Evolutionary conservation across 2,329 filamentous ascomycete species (phyloP), one percentile per base, ranked within the genome.

Genomic region (Aulographum hederae): DNA sequence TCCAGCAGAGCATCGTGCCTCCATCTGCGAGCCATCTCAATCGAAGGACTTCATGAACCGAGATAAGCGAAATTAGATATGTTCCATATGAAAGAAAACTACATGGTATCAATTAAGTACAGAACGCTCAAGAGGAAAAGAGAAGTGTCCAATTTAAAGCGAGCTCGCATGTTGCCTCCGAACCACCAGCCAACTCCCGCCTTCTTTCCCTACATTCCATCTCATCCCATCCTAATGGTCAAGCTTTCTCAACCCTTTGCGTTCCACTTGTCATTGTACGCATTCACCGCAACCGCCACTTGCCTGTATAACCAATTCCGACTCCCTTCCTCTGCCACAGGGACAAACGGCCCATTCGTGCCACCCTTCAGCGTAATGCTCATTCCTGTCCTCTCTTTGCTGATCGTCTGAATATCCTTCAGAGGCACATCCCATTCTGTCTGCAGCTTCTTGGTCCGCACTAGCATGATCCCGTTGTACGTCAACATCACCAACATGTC

Each of bases 401-500:
- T 79, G 41, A 98, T 95, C 0, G 85, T 95, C 61, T 95, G 85
- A 14, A 98, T 73, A 50, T 98, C 89, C 48, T 89, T 94, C 41
- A 98, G 64, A 17, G 82, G 79, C 8, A 95, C 82, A 46, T 98
- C 89, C 89, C 89, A 98, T 55, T 95, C 86, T 13, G 75, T 85
- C 32, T 72, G 75, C 45, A 98, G 63, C 47, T 78, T 77, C 58
- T 84, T 78, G 32, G 79, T 82, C 42, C 84, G 71, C 38, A 98
- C 80, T 34, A 95, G 70, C 65, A 98, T 72, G 50, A 98, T 93
- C 3, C 81, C 72, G 39, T 60, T 60, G 40, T 62, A 64, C 13
- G 59, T 64, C 30, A 63, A 46, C 51, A 64, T 57, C 37, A 63
- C 94, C 37, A 98, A 67, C 70, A 95, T 81, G 49, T 91, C 85